Evolutionary conservation across 2,329 filamentous ascomycete genomes (phyloP), one percentile per base, ranked within the genome.

Genomic region (Colletotrichum sp.): DNA sequence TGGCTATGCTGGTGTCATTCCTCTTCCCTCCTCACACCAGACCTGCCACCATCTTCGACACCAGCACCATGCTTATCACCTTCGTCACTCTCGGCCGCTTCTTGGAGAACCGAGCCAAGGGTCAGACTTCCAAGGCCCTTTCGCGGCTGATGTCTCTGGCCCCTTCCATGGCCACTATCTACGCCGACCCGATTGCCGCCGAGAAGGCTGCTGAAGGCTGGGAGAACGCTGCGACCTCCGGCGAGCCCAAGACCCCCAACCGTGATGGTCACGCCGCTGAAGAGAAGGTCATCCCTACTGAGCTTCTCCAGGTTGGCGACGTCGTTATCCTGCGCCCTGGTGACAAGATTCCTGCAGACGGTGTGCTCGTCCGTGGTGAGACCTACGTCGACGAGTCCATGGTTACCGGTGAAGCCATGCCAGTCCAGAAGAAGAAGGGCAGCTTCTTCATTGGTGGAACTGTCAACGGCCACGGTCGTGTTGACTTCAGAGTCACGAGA

Each of bases 371-470:
- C 72, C 92, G 94, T 69, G 97, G 97, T 36, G 95, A 98, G 84
- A 98, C 95, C 43, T 98, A 98, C 81, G 92, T 98, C 26, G 96
- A 99, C 79, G 97, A 99, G 86, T 98, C 96, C 82, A 99, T 99
- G 96, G 96, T 99, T 65, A 99, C 97, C 7, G 97, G 97, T 78
- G 97, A 99, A 86, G 94, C 97, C 4, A 96, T 98, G 91, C 96
- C 97, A 0, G 96, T 99, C 43, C 92, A 95, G 80, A 99, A 99
- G 86, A 93, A 91, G 79, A 93, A 95, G 80, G 95, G 94, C 10
- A 93, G 92, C 79, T 86, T 91, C 59, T 88, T 99, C 73, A 97
- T 99, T 83, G 97, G 96, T 67, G 97, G 97, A 34, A 99, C 97
- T 3, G 96, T 99, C 81, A 99, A 99, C 82, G 95, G 96, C 28